Evolutionary conservation across 2,329 filamentous ascomycete species (phyloP).

Genomic region (Nigrospora sphaerica): DNA sequence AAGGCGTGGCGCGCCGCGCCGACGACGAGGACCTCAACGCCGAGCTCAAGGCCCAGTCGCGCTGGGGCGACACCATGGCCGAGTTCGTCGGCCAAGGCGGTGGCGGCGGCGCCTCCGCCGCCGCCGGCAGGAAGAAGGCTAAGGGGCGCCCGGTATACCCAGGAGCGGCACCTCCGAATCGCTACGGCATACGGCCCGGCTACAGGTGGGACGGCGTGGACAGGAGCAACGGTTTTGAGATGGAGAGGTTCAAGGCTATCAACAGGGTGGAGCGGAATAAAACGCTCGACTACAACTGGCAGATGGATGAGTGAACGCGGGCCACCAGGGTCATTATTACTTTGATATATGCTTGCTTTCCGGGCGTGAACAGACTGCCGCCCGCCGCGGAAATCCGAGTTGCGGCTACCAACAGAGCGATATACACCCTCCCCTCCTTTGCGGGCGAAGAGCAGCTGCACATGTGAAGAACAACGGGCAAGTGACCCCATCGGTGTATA

Average conservation of each 20-base stretch:
- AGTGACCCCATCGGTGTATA: too few relatives aligned
- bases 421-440: not conserved
- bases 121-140: constrained; percentile 19
- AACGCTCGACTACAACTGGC: constrained; percentile 85
- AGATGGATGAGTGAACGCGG: constrained; percentile 72
- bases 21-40: constrained; percentile 84
- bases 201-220: constrained; percentile 98
- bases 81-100: constrained; percentile 58
- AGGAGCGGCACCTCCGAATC: constrained; percentile 78
- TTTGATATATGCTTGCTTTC: constrained; percentile 3
- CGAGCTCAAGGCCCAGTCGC: constrained; percentile 65
- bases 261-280: constrained; percentile 72
- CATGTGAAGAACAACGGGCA: too few relatives aligned
- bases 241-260: constrained; percentile 81
- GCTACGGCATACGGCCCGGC: constrained; percentile 87
- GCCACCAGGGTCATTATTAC: too few relatives aligned
- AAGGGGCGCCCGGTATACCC: constrained; percentile 62
- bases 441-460: not conserved
- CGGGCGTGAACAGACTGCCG: not conserved
- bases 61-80: constrained; percentile 94
- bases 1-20: constrained; percentile 71
- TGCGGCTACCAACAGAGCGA: not conserved
- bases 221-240: constrained; percentile 87
- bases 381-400: not conserved
- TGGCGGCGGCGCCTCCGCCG: constrained; percentile 7